Evolutionary conservation across 2,329 filamentous ascomycete species (phyloP).

Genomic region (Neurospora sp.): DNA sequence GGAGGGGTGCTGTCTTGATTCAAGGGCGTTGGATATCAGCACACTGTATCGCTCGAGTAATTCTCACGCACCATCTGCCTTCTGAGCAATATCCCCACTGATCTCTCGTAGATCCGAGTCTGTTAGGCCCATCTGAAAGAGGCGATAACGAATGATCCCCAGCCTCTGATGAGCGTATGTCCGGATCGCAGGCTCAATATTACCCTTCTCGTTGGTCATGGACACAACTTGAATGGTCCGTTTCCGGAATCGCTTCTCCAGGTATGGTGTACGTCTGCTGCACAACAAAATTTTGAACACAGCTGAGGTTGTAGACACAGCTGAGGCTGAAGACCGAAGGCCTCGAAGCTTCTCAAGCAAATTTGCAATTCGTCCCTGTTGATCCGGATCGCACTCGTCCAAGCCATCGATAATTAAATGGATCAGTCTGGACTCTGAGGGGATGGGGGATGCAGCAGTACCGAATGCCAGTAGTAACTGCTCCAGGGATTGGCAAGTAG

Average conservation of each 20-base stretch:
- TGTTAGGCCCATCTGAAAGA: constrained; percentile 12
- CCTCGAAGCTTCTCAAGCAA: constrained; percentile 10
- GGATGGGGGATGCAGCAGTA: constrained; percentile 4
- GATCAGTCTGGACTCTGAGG: constrained; percentile 9
- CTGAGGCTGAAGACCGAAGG: constrained; percentile 1
- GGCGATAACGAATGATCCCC: neutral
- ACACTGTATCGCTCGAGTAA: neutral
- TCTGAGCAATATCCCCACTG: constrained; percentile 11
- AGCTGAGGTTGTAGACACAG: constrained; percentile 4
- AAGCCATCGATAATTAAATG: constrained; percentile 22
- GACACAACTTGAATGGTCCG: constrained; percentile 13
- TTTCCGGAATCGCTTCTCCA: constrained; percentile 11
- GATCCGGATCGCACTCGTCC: constrained; percentile 8
- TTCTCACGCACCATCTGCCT: constrained; percentile 19
- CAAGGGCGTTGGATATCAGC: neutral
- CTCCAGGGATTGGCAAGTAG: constrained; percentile 15
- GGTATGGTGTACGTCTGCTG: constrained; percentile 10
- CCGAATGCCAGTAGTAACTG: constrained; percentile 13
- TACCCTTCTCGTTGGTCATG: constrained; percentile 18
- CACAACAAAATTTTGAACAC: constrained; percentile 22
- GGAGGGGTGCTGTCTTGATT: neutral
- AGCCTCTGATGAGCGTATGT: constrained; percentile 6
- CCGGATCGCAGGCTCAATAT: constrained; percentile 3
- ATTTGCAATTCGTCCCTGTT: constrained; percentile 8
- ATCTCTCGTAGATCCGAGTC: constrained; percentile 12